Conservation (phyloP, 495 filamentous ascomycete genomes). For the Aspergillus bertholletiae region DNA sequence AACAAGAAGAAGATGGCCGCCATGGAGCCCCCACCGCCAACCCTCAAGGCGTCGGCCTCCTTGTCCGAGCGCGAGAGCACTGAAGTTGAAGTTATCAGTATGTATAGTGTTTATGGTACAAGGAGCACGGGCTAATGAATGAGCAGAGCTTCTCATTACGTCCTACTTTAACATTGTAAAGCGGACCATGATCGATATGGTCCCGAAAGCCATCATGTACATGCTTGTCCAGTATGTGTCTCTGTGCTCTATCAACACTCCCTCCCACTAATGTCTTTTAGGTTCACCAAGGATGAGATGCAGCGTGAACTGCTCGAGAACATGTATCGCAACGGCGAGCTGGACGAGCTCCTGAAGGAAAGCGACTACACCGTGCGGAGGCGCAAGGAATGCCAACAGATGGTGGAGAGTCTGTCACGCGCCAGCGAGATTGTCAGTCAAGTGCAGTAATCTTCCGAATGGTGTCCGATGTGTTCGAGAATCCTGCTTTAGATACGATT, state of each 20-base stretch:
- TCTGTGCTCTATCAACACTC: background rate
- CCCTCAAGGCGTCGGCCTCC: slow-evolving; percentile 87
- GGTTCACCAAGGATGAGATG: slow-evolving; percentile 97
- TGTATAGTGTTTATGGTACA: slow-evolving; percentile 30
- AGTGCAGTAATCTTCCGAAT: slow-evolving; percentile 63
- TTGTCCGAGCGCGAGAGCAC: slow-evolving; percentile 88
- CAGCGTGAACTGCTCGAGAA: slow-evolving; percentile 96
- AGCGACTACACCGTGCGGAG: slow-evolving; percentile 93
- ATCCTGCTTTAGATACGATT: slow-evolving; percentile 1
- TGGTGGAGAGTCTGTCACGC: slow-evolving; percentile 87
- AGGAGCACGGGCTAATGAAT: slow-evolving; percentile 3
- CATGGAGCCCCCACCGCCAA: slow-evolving; percentile 93
- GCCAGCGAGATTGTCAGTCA: slow-evolving; percentile 97
- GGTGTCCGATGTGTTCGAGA: slow-evolving; percentile 7
- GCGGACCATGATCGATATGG: slow-evolving; percentile 99
- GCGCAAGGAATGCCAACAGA: slow-evolving; percentile 97
- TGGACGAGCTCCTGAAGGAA: slow-evolving; percentile 95
- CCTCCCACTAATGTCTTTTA: slow-evolving; percentile 30
- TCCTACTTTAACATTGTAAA: slow-evolving; percentile 98
- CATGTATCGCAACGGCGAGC: slow-evolving; percentile 86
- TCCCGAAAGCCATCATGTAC: slow-evolving; percentile 99
- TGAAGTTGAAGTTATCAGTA: slow-evolving; percentile 98
- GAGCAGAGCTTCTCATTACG: slow-evolving; percentile 81
- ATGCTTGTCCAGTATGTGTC: slow-evolving; percentile 83
- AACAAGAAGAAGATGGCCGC: slow-evolving; percentile 99